Evolutionary conservation across 805 yeast genomes (phyloP).

Genomic region (Wickerhamomyces rabaulensis): DNA sequence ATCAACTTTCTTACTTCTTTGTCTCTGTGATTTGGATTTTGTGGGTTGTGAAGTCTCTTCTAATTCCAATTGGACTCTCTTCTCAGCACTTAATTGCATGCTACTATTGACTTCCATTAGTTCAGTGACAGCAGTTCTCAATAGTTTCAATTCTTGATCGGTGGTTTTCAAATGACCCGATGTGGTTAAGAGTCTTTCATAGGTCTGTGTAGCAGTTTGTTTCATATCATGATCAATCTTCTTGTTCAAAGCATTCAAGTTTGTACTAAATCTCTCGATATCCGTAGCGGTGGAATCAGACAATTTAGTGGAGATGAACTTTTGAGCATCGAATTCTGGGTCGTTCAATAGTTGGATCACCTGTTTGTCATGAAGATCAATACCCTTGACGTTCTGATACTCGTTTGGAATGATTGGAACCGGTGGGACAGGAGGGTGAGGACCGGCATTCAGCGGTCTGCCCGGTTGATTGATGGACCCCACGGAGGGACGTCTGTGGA

Average conservation of each 20-base stretch:
- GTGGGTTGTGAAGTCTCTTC: conserved; percentile 20
- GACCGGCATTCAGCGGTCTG: background rate
- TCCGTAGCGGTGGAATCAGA: conserved; percentile 65
- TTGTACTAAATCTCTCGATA: conserved; percentile 63
- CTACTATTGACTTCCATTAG: conserved; percentile 55
- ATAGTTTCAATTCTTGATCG: conserved; percentile 53
- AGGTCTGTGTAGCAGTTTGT: conserved; percentile 54
- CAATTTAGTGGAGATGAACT: conserved; percentile 44
- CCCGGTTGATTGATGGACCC: background rate
- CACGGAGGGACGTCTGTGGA: background rate
- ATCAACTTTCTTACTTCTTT: conserved; percentile 33
- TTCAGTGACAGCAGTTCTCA: conserved; percentile 57
- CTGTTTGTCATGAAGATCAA: conserved; percentile 19
- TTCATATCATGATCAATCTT: conserved; percentile 55
- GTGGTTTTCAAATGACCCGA: conserved; percentile 59
- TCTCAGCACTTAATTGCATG: conserved; percentile 57
- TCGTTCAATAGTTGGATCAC: conserved; percentile 32
- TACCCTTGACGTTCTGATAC: conserved; percentile 7
- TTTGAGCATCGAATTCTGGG: conserved; percentile 41
- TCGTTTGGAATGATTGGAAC: conserved; percentile 1
- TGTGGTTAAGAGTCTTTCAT: conserved; percentile 53
- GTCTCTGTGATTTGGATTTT: conserved; percentile 7
- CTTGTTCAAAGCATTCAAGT: conserved; percentile 42
- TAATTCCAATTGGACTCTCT: conserved; percentile 43
- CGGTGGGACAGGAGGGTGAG: conserved; percentile 3